Evolutionary conservation across 163 green algal species (phyloP).

Genomic region (Trebouxia gelatinosa): DNA sequence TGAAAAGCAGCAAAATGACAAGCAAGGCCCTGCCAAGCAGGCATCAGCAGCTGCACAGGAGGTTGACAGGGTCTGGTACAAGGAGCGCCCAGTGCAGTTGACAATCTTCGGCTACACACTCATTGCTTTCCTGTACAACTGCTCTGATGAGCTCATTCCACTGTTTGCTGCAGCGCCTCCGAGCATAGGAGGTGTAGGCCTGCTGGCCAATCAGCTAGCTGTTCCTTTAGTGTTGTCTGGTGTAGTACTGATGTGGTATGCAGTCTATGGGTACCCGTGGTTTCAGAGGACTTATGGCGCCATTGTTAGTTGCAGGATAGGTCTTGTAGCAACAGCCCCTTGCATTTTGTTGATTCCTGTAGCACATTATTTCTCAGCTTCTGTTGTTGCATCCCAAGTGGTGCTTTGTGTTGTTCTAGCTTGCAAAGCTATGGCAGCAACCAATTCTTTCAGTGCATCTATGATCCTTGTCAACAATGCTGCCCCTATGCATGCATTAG

Average conservation of each 20-base stretch:
- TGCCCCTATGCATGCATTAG: conserved; percentile 39
- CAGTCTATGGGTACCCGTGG: conserved; percentile 14
- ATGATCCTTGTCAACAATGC: conserved; percentile 55
- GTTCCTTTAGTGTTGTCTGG: conserved; percentile 13
- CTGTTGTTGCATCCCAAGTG: background rate
- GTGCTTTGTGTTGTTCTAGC: background rate
- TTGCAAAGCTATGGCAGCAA: conserved; percentile 23
- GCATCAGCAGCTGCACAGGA: background rate
- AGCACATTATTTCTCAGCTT: background rate
- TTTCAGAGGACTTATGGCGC: conserved; percentile 5
- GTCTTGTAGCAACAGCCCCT: conserved; percentile 1
- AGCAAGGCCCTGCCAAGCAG: background rate
- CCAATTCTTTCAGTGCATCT: conserved; percentile 48
- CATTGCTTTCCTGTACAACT: conserved; percentile 28
- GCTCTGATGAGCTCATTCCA: conserved; percentile 12
- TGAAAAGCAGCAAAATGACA: no score
- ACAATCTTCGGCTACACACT: conserved; percentile 1
- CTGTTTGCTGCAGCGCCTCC: conserved; percentile 25
- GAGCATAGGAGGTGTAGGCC: background rate
- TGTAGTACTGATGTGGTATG: conserved; percentile 15
- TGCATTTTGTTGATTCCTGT: conserved; percentile 18
- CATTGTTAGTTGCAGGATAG: background rate
- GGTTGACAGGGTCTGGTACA: conserved; percentile 20
- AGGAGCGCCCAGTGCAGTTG: conserved; percentile 11
- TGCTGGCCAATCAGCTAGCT: conserved; percentile 13